Evolutionary conservation across 139 green algal genomes (phyloP), one percentile per base, ranked within the genome.

Genomic region (Spirogloea muscicola): DNA sequence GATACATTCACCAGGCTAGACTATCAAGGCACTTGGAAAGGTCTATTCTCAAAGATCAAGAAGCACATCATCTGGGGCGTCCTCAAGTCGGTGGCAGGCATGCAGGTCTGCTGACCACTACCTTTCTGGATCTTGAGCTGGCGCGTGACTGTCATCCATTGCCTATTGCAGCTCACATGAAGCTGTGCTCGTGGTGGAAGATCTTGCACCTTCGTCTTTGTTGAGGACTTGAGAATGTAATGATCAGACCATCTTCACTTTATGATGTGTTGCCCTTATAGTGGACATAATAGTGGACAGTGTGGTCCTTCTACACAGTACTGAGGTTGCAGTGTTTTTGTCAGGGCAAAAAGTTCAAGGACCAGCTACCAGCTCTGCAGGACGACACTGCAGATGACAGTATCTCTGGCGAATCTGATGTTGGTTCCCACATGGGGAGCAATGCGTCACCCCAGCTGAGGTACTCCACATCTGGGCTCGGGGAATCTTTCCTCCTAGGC

Each of bases 41-140:
- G 51, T n/a, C 55, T 77, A 33, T 77, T 77, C 44, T 38, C 27
- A 2, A 69, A 69, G 4, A 16, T 77, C 1, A 27, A 29, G 0
- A 77, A 77, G 43, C 69, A 77, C 36, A 40, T 77, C 52, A 59
- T 70, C 33, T 77, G 69, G 69, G 69, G 69, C 3, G 69, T 70
- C 31, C 43, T 77, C 57, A 77, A 77, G 38, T 77, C 69, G 0
- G 52, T 77, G 0, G 55, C 69, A 25, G 69, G 69, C 34, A 58
- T 70, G 69, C 69, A 76, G 67, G 67, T 76, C 5, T 7, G 59
- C 16, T 33, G 37, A 62, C 46, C 21, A 21, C 46, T 21, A 55
- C 21, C 52, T 33, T 33, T 33, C 9, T 62, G 40, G 37, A 7
- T 62, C 31, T 62, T 62, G 52, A 55, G n/a, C 21, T 55, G 21